phyloP scores from a whole-genome alignment of 257 asterid species.

The Scutellaria minor region DNA sequence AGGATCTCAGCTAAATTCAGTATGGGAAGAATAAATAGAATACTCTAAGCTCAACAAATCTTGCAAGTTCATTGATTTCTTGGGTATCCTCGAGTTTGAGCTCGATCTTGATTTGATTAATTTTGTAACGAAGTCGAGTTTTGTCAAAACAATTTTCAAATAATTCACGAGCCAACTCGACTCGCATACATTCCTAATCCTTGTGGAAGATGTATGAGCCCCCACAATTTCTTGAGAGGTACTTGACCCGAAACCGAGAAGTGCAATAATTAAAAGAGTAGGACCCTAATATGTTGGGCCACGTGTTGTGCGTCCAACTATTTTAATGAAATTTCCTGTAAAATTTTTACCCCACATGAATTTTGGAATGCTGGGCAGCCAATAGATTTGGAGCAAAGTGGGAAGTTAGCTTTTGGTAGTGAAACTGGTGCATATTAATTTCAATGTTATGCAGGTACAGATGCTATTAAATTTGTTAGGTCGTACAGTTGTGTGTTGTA shows the following conservation, averaged over 20 bases:
- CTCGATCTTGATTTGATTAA: too few relatives aligned
- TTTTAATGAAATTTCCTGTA: slow-evolving; percentile 33
- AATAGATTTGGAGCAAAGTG: slow-evolving; percentile 52
- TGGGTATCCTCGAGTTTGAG: too few relatives aligned
- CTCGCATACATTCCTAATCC: too few relatives aligned
- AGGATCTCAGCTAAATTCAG: too few relatives aligned
- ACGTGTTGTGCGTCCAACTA: slow-evolving; percentile 28
- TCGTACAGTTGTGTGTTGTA: slow-evolving; percentile 28
- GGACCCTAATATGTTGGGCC: slow-evolving; percentile 34
- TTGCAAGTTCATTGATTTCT: too few relatives aligned
- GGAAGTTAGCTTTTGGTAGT: slow-evolving; percentile 38
- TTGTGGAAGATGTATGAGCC: too few relatives aligned
- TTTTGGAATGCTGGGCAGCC: slow-evolving; percentile 40
- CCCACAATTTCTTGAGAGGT: too few relatives aligned
- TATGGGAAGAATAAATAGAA: too few relatives aligned
- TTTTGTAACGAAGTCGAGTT: too few relatives aligned
- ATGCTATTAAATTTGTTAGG: slow-evolving; percentile 34
- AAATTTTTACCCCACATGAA: slow-evolving; percentile 15
- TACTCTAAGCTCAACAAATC: too few relatives aligned
- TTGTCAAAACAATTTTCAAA: too few relatives aligned
- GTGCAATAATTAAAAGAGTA: slow-evolving; percentile 26
- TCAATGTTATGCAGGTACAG: slow-evolving; percentile 23
- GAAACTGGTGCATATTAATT: slow-evolving; percentile 32
- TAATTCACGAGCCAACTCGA: too few relatives aligned
- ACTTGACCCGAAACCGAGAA: slow-evolving; percentile 34